These are phyloP conservation scores for Metarhizium sp. DNA, from an alignment of 2,329 filamentous ascomycete species.

Conservation along the genomic window DNA sequence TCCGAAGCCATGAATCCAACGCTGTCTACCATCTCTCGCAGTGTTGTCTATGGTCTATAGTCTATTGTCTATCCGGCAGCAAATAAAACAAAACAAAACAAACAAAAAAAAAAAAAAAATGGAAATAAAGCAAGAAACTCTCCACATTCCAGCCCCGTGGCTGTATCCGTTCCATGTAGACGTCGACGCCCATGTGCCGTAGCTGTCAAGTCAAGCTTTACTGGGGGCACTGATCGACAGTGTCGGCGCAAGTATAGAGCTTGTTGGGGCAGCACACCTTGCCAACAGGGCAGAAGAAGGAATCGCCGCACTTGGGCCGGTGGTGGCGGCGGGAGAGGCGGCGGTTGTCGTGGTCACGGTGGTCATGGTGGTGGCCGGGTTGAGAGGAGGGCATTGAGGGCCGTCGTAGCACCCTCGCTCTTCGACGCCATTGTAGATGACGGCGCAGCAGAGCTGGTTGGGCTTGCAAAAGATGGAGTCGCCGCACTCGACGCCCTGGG, in stretches of 20 bases:
- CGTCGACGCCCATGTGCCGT: too few relatives aligned
- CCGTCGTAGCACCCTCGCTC: neutral
- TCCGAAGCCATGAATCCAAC: too few relatives aligned
- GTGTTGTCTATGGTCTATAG: too few relatives aligned
- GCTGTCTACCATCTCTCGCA: too few relatives aligned
- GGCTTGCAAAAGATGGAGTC: neutral
- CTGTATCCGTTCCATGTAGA: too few relatives aligned
- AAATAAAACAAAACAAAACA: too few relatives aligned
- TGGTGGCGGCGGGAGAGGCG: neutral
- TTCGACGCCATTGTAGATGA: neutral
- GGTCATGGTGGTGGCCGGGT: neutral
- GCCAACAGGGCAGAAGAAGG: constrained; percentile 7
- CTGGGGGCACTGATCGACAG: constrained; percentile 7
- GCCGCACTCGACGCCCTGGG: neutral
- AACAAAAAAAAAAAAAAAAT: too few relatives aligned
- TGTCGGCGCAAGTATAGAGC: constrained; percentile 7
- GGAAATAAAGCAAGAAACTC: too few relatives aligned
- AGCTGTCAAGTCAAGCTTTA: neutral
- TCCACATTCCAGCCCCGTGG: too few relatives aligned
- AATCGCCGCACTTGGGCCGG: constrained; percentile 7
- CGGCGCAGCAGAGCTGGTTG: neutral
- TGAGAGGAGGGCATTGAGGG: neutral
- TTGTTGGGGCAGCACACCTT: constrained; percentile 7
- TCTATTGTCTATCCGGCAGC: too few relatives aligned
- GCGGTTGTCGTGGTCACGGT: neutral